Base-by-base conservation (phyloP, 2,329 filamentous ascomycete genomes). In the Parafenestella ontariensis region DNA sequence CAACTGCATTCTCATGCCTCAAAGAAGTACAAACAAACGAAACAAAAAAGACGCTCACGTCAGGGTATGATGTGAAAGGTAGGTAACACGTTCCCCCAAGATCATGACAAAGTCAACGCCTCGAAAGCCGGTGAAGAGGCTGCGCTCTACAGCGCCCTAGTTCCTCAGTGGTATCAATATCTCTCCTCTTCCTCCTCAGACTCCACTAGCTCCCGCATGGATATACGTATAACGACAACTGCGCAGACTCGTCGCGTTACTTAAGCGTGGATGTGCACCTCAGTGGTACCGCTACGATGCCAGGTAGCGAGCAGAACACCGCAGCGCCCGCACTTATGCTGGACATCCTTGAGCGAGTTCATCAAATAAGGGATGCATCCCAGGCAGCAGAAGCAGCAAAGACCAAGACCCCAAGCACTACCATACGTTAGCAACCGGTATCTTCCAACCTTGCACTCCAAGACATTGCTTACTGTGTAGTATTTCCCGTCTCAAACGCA, bases 301-400 rank as follows among this genome's bases (percentile, higher is more conserved):
- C 79, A 83, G 0, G 75, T 78, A 0, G 79, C 81, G 41, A 83
- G 73, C 50, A 78, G 55, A 1, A 71, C 71, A 29, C 77, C 76
- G 53, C 81, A 83, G 28, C 75, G 71, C 1, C 79, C 78, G 50
- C 81, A 83, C 54, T 76, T 76, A 61, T 83, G 81, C 56, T 78
- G 66, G 3, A 80, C 78, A 49, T 83, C 78, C 66, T 83, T 83
- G 47, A 80, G 69, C 39, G 73, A 76, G 23, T 74, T 75, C 64
- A 82, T 76, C 26, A 81, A 34, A 57, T 83, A 83, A 0, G 81
- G 80, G 41, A 83, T 76, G 59, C 80, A 83, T 11, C 80, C 78
- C 4, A 82, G 61, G 56, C 78, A 79, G 55, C 66, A 65, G 48
- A 76, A 68, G 52, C 70, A 74, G 70, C 81, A 83, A 43, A 81